Evolutionary conservation across 1,284 basidiomycete species (phyloP).

Genomic region (Cutaneotrichosporon cavernicola): DNA sequence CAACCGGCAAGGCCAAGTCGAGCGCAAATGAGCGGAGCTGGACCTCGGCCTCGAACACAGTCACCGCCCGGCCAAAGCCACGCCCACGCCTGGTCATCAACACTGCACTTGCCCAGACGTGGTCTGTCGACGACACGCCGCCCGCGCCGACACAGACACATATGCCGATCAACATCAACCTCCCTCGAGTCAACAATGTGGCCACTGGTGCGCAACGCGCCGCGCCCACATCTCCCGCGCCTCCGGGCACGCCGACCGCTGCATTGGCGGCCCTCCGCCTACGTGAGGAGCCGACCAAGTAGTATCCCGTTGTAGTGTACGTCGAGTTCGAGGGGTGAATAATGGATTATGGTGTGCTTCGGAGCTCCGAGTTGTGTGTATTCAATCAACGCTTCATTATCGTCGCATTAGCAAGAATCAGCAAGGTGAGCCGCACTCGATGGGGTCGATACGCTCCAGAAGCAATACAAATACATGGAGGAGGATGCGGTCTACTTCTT

Average conservation of each 20-base stretch:
- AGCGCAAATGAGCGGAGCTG: no score
- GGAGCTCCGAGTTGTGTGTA: no score
- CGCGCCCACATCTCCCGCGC: no score
- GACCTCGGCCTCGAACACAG: neutral
- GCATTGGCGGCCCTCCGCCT: neutral
- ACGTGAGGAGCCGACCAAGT: neutral
- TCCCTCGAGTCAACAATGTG: no score
- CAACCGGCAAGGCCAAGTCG: no score
- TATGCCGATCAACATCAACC: neutral
- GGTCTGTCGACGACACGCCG: neutral
- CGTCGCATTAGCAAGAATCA: no score
- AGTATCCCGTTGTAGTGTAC: neutral
- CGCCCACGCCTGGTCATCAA: neutral
- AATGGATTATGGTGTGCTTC: no score
- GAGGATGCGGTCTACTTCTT: neutral
- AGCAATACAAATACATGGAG: neutral
- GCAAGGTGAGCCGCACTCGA: no score
- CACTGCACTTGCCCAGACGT: neutral
- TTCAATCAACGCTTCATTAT: no score
- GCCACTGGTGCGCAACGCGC: no score
- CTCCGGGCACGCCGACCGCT: neutral
- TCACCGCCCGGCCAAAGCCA: neutral
- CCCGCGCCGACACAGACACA: neutral
- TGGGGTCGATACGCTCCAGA: no score
- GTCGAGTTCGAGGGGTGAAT: no score